Base-by-base conservation (phyloP, 805 yeast species). In the Candida chilensis region DNA sequence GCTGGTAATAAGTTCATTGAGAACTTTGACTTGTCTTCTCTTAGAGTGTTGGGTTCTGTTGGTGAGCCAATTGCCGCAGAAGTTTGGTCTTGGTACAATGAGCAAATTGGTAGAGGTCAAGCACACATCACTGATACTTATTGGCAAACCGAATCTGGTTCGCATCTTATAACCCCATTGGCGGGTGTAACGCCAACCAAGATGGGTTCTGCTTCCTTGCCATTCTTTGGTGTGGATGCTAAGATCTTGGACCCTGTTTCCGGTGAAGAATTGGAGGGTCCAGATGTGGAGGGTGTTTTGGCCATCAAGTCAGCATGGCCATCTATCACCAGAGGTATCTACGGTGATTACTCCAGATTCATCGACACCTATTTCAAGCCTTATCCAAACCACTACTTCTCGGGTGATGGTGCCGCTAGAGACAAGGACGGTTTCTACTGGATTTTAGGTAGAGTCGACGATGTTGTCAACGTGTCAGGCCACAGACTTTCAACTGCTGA, bases 1-100 rank as follows among this genome's bases (percentile, higher is more conserved):
- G 94, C 94, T 31, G 98, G 98, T 45, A 85, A 84, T 52, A 72
- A 75, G 29, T 83, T 70, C 52, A 84, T 92, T 50, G 74, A 69
- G 37, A 76, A 80, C 44, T 86, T 79, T 53, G 92, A 87, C 54
- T 72, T 87, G 40, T 72, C 81, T 14, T 77, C 94, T n/a, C 60
- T 92, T 48, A 80, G 97, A 57, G 86, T 87, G 14, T 69, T 90
- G 41, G 98, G 98, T 36, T 85, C 96, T 12, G 98, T 90, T 30
- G 98, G 98, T 55, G 98, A 92, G 66, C 97, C 98, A 43, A 90
- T 90, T 55, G 94, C 96, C 28, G 86, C 94, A 36, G 98, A 92
- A 55, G 78, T 92, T 43, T 92, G 97, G 97, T 94, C 86, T 56
- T 92, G 98, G 98, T 92, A 92, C 62, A 76, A 83, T 54, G 90